phyloP scores from a whole-genome alignment of 2,329 filamentous ascomycete species.

The Stromatinia cepivora region DNA sequence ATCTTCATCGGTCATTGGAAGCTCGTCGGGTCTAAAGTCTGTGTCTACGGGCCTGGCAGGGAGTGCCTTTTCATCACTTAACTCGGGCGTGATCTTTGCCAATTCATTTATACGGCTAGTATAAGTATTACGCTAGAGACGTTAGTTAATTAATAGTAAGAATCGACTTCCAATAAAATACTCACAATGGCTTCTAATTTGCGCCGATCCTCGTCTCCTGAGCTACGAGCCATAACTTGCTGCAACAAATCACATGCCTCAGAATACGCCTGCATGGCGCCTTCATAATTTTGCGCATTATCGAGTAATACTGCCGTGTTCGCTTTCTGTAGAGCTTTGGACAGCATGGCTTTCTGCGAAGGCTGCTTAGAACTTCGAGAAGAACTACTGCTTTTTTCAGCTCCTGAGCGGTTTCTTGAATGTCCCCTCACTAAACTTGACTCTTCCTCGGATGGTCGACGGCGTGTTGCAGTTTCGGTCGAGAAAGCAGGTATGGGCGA shows the following conservation, averaged over 20 bases:
- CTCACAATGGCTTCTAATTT: conserved; percentile 93
- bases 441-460: conserved; percentile 26
- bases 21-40: conserved; percentile 48
- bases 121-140: conserved; percentile 76
- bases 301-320: conserved; percentile 94
- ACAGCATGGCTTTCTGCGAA: conserved; percentile 93
- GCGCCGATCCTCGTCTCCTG: conserved; percentile 79
- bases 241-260: conserved; percentile 89
- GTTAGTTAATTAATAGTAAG: conserved; percentile 29
- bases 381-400: conserved; percentile 48
- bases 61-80: conserved; percentile 69
- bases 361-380: conserved; percentile 48
- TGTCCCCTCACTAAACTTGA: conserved; percentile 40
- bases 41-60: conserved; percentile 69
- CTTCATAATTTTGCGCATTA: conserved; percentile 92
- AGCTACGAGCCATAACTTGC: conserved; percentile 82
- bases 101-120: conserved; percentile 86
- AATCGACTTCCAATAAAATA: conserved; percentile 34
- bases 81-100: conserved; percentile 64
- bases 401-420: conserved; percentile 49
- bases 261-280: conserved; percentile 83
- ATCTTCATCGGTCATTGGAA: conserved; percentile 43
- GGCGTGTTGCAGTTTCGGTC: conserved; percentile 19
- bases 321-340: conserved; percentile 90
- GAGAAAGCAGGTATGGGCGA: conserved; percentile 29